Evolutionary conservation across 345 rosid genomes (phyloP), one percentile per base, ranked within the genome.

Genomic region (Lumnitzera littorea): DNA sequence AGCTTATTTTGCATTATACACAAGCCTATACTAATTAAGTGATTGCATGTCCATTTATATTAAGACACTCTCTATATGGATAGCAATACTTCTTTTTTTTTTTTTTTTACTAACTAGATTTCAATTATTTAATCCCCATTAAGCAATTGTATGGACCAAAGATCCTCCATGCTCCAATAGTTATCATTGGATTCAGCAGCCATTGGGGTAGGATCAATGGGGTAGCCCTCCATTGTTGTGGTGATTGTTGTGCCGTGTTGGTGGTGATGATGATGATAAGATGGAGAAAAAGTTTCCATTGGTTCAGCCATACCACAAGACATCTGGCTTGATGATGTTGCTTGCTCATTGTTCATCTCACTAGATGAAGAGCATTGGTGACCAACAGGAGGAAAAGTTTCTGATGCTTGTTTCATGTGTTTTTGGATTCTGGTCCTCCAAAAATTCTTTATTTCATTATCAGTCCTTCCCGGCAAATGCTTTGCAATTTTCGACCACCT

Each of bases 341-440:
- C 82, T 78, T 15, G 70, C 46, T 24, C 48, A 50, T 1, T 53
- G 51, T 12, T 25, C 56, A 43, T 62, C 14, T 56, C 51, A 46
- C 16, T 60, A n/a, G 41, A 60, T 62, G 50, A 77, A 76, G 84
- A 46, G 76, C 63, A 25, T 83, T 84, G 1, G 81, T 75, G 53
- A 72, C 67, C 36, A 27, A 74, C 85, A 0, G 81, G 66, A 62
- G 60, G 69, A 46, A 5, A 2, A 3, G 68, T 54, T 52, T 81
- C 89, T 2, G 67, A 9, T 36, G 43, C 71, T 63, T 82, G 91
- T 67, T 88, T 86, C 13, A 85, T 84, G 48, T 91, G 94, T 65
- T 95, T 91, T 78, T 95, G 97, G 67, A 95, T 86, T 70, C 88
- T 79, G 2, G 97, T 91, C 72, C 99, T 91, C 98, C 99, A 95